A percentile compares a stretch with the other conserved stretches of the same genome.
Evolutionary conservation across 148 eudicot genomes (phyloP).

Genomic region (Polygonum maritimum): DNA sequence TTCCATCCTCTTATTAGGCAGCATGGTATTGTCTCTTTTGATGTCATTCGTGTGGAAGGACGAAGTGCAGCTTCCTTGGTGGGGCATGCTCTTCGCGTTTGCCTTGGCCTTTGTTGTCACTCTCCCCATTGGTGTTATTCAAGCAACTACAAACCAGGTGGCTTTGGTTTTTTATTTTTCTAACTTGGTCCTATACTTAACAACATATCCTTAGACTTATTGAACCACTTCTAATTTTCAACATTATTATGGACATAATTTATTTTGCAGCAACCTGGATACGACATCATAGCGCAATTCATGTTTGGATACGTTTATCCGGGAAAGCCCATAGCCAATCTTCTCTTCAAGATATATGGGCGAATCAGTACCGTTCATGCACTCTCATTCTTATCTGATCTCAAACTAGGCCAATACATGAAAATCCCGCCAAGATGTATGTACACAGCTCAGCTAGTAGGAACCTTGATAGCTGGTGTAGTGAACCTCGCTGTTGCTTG

Average conservation of each 20-base stretch:
- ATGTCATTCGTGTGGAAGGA: slow-evolving; percentile 87
- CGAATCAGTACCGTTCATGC: slow-evolving; percentile 88
- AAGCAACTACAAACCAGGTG: slow-evolving; percentile 99
- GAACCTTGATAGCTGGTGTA: slow-evolving; percentile 68
- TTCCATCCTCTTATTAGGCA: slow-evolving; percentile 44
- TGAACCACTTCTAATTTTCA: background rate
- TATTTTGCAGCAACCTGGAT: slow-evolving; percentile 94
- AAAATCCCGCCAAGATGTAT: slow-evolving; percentile 95
- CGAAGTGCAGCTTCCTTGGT: slow-evolving; percentile 96
- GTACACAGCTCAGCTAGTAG: slow-evolving; percentile 90
- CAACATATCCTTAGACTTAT: too few relatives aligned
- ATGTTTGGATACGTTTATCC: slow-evolving; percentile 86
- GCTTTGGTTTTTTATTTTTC: background rate
- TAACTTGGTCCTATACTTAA: too few relatives aligned
- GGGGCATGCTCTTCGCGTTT: slow-evolving; percentile 96
- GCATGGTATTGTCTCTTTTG: slow-evolving; percentile 56
- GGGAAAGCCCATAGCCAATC: slow-evolving; percentile 89
- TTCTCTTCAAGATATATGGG: slow-evolving; percentile 93
- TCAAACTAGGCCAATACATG: slow-evolving; percentile 99
- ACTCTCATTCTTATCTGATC: slow-evolving; percentile 82
- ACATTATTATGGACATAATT: background rate
- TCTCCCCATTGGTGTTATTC: slow-evolving; percentile 96
- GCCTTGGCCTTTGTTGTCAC: slow-evolving; percentile 79
- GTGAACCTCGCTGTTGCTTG: slow-evolving; percentile 89
- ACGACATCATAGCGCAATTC: slow-evolving; percentile 95